A percentile compares a stretch with the other conserved stretches of the same genome.
Conservation (phyloP, 2,329 filamentous ascomycete species). For the Cryoendolithus antarcticus region DNA sequence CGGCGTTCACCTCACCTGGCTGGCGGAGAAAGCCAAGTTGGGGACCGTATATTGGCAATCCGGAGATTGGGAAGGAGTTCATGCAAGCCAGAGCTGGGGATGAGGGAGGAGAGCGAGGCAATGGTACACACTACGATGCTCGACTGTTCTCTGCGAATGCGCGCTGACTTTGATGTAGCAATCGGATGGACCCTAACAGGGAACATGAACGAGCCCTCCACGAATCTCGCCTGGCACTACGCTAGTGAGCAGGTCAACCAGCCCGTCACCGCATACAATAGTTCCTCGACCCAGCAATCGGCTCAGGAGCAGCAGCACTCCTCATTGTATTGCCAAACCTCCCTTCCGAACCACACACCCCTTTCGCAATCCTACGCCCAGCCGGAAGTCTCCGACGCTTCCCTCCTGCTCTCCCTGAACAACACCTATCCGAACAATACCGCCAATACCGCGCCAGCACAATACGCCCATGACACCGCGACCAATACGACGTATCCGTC, state of each 20-base stretch:
- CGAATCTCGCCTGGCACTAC: slow-evolving; percentile 71
- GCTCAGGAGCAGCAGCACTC: slow-evolving; percentile 1
- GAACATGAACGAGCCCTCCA: slow-evolving; percentile 73
- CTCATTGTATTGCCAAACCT: slow-evolving; percentile 3
- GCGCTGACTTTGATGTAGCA: slow-evolving; percentile 25
- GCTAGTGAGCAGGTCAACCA: slow-evolving; percentile 36
- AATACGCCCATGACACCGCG: slow-evolving; percentile 1
- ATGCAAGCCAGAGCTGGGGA: slow-evolving; percentile 3
- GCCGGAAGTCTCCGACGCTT: slow-evolving; percentile 7
- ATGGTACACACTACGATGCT: background rate
- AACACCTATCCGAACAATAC: slow-evolving; percentile 27
- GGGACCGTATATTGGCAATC: slow-evolving; percentile 15
- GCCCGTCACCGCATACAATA: slow-evolving; percentile 5
- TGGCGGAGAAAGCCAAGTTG: slow-evolving; percentile 38
- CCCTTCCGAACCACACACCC: background rate
- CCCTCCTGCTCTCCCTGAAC: slow-evolving; percentile 34
- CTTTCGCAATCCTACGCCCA: slow-evolving; percentile 3
- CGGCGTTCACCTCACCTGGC: slow-evolving; percentile 37
- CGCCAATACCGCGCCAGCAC: slow-evolving; percentile 1
- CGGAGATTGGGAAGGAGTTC: slow-evolving; percentile 5
- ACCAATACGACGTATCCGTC: slow-evolving; percentile 1
- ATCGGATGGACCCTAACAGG: slow-evolving; percentile 84
- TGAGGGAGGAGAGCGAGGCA: slow-evolving; percentile 3
- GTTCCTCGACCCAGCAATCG: slow-evolving; percentile 7
- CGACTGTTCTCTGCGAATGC: background rate